Evolutionary conservation across 495 filamentous ascomycete species (phyloP).

Genomic region (Darksidea phi): DNA sequence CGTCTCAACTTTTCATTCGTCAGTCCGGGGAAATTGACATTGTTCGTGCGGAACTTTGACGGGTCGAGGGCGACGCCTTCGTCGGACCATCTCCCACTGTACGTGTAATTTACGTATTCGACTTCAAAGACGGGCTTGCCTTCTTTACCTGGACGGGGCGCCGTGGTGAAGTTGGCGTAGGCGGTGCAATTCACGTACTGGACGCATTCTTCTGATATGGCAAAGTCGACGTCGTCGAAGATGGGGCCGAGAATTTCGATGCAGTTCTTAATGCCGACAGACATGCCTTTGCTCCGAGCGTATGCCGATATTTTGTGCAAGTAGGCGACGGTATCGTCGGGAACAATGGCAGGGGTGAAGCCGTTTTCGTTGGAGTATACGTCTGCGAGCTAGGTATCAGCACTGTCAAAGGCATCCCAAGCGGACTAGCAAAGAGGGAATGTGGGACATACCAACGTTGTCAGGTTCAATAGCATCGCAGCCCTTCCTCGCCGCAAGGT

Average conservation of each 20-base stretch:
- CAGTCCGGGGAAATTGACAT: conserved; percentile 23
- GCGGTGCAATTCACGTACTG: conserved; percentile 29
- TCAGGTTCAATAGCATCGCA: conserved; percentile 30
- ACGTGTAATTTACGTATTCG: conserved; percentile 27
- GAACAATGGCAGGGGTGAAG: conserved; percentile 16
- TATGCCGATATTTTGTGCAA: conserved; percentile 25
- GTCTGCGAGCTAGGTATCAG: neutral
- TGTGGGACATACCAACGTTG: conserved; percentile 21
- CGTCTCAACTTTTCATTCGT: conserved; percentile 22
- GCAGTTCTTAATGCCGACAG: conserved; percentile 32
- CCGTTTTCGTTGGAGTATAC: conserved; percentile 31
- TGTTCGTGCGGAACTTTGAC: conserved; percentile 8
- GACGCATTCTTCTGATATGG: conserved; percentile 27
- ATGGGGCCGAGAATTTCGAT: conserved; percentile 28
- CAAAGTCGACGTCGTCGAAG: conserved; percentile 30
- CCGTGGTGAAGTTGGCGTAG: conserved; percentile 29
- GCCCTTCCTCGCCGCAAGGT: conserved; percentile 13
- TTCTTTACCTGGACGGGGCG: conserved; percentile 6
- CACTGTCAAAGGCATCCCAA: no score
- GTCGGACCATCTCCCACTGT: conserved; percentile 10
- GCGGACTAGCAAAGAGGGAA: no score
- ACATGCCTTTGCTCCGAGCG: conserved; percentile 18
- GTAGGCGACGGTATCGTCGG: conserved; percentile 22
- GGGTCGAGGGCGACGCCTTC: conserved; percentile 16
- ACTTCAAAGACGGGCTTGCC: conserved; percentile 30